Evolutionary conservation across 352 stramenopile species (phyloP).

Genomic region (Globisporangium splendens): DNA sequence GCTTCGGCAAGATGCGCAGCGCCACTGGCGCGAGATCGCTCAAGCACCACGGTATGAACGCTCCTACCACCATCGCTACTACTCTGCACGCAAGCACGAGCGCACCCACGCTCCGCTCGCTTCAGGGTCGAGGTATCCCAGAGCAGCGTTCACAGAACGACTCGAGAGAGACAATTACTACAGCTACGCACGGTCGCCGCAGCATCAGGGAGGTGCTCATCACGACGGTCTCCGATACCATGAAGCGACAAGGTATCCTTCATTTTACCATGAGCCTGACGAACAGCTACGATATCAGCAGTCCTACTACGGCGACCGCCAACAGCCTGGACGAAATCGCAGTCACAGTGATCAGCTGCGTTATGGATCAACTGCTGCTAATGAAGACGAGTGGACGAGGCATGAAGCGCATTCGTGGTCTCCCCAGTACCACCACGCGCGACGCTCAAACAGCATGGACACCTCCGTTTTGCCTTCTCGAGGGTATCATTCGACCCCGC

Average conservation of each 20-base stretch:
- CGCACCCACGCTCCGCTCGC: background rate
- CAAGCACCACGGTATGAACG: conserved; percentile 1
- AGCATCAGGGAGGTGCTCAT: background rate
- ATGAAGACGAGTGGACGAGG: background rate
- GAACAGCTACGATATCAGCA: background rate
- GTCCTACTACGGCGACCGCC: background rate
- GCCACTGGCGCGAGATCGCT: background rate
- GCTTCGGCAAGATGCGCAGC: conserved; percentile 22
- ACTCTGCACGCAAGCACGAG: conserved; percentile 32
- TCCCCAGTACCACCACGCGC: background rate
- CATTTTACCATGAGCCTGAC: background rate
- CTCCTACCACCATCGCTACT: conserved; percentile 6
- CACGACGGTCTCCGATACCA: conserved; percentile 3
- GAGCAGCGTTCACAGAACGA: conserved; percentile 34
- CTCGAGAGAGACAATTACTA: conserved; percentile 21
- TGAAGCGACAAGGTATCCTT: background rate
- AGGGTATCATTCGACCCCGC: too few species aligned
- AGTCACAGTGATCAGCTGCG: conserved; percentile 14
- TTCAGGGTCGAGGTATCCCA: background rate
- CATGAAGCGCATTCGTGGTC: background rate
- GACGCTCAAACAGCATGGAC: conserved; percentile 9
- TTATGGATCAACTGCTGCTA: background rate
- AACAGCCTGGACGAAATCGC: background rate
- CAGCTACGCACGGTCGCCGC: background rate
- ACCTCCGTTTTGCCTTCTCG: background rate